Evolutionary conservation across 768 basidiomycete genomes (phyloP), one percentile per base, ranked within the genome.

Genomic region (Boletus sp.): DNA sequence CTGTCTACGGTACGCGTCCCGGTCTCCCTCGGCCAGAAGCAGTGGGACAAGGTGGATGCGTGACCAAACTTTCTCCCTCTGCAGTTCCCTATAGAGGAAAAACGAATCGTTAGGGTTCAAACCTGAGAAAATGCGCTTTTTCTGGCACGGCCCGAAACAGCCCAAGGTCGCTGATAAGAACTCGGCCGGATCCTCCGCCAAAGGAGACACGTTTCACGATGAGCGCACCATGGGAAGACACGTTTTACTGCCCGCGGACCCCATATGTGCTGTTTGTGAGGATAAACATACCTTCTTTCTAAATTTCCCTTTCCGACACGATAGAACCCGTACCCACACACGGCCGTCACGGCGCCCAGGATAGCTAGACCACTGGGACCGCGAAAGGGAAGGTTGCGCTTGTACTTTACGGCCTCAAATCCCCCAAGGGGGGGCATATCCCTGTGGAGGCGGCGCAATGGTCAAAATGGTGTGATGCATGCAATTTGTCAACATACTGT

Each of bases 391-490:
- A 98, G 83, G 73, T 95, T 96, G 62, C 96, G 89, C 73, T 93
- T 95, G 82, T 98, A 99, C 73, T 87, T 87, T 75, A 99, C 75
- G 29, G 87, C 75, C 68, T 91, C 93, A 74, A 96, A 99, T 2
- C 96, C 96, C 57, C 93, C 94, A 42, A 84, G 63, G 39, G 96
- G 96, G 64, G 96, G 96, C 85, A 99, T 88, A 68, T 99, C 96
- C 74, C 95, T 97, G 74, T 54, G 52, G 62, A 54, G 54, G 59
- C 17, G 43, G 48, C 51, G 23, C 30, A 45, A 23, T 35, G 41
- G 54, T 62, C 46, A 60, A 35, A 47, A 33, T 33, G 48, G 40
- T 21, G 56, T 39, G 40, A 52, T 47, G 14, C 43, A 46, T n/a
- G 30, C 56, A 59, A 38, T 61, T 54, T 41, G 37, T 37, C 38